A percentile compares a stretch with the other conserved stretches of the same genome.
Conservation (phyloP, 75 land plant genomes). For the Sequoia sempervirens region DNA sequence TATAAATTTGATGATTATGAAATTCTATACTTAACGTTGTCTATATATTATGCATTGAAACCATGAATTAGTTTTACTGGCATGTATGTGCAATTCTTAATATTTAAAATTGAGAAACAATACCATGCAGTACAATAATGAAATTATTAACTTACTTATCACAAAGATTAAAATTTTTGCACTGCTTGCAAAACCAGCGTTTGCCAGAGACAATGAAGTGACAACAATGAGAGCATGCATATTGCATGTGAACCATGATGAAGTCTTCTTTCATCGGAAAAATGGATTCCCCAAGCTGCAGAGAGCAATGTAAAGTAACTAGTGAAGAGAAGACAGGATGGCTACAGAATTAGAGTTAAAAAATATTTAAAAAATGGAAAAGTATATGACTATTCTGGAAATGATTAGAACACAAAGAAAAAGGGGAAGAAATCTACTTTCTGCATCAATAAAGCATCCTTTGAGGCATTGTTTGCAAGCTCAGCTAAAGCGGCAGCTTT, state of each 20-base stretch:
- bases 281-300: constrained; percentile 58
- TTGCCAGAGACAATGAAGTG: constrained; percentile 32
- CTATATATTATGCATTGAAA: neutral
- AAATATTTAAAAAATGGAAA: neutral
- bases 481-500: constrained; percentile 86
- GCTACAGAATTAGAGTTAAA: neutral
- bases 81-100: neutral
- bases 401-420: neutral
- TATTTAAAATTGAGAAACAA: neutral
- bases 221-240: constrained; percentile 50
- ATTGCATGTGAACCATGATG: constrained; percentile 56
- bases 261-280: constrained; percentile 50
- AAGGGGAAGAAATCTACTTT: constrained; percentile 55
- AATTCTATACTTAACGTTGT: neutral
- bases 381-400: neutral
- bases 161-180: constrained; percentile 46
- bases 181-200: constrained; percentile 49
- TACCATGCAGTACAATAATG: neutral
- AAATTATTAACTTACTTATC: constrained; percentile 20
- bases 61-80: too few relatives aligned
- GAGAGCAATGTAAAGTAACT: neutral
- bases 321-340: neutral
- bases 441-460: constrained; percentile 86
- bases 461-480: constrained; percentile 77
- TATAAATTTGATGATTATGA: neutral